These are phyloP conservation scores for Alloascoidea africana DNA, from an alignment of 805 yeast species.

Conservation along the genomic window DNA sequence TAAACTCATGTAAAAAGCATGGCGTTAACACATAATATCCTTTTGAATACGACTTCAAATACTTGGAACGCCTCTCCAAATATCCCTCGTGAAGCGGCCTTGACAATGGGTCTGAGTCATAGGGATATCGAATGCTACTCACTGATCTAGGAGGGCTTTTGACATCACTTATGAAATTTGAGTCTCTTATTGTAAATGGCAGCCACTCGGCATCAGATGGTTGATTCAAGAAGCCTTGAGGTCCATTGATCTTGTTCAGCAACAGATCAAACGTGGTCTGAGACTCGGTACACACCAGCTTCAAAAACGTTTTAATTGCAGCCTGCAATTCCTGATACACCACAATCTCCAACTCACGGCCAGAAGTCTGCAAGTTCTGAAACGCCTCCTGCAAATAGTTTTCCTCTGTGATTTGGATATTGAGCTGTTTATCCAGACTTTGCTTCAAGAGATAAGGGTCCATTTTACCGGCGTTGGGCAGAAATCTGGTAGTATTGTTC, in stretches of 20 bases:
- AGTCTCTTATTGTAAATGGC: conserved; percentile 49
- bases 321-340: conserved; percentile 65
- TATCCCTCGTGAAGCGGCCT: conserved; percentile 47
- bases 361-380: conserved; percentile 59
- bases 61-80: conserved; percentile 64
- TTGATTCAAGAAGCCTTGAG: conserved; percentile 47
- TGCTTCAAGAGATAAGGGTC: conserved; percentile 62
- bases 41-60: conserved; percentile 58
- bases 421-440: conserved; percentile 50
- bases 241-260: conserved; percentile 38
- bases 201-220: conserved; percentile 71
- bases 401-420: conserved; percentile 57
- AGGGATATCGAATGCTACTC: conserved; percentile 37
- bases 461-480: conserved; percentile 24
- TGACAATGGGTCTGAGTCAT: conserved; percentile 46
- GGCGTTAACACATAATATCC: conserved; percentile 72
- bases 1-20: conserved; percentile 64
- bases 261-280: conserved; percentile 48
- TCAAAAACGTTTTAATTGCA: conserved; percentile 51
- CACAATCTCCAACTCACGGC: conserved; percentile 63
- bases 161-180: conserved; percentile 31
- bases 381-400: conserved; percentile 66
- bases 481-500: conserved; percentile 22
- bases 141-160: too few relatives aligned
- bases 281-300: conserved; percentile 50